Evolutionary conservation across 805 yeast genomes (phyloP), one percentile per base, ranked within the genome.

Genomic region (Hanseniaspora nectarophila): DNA sequence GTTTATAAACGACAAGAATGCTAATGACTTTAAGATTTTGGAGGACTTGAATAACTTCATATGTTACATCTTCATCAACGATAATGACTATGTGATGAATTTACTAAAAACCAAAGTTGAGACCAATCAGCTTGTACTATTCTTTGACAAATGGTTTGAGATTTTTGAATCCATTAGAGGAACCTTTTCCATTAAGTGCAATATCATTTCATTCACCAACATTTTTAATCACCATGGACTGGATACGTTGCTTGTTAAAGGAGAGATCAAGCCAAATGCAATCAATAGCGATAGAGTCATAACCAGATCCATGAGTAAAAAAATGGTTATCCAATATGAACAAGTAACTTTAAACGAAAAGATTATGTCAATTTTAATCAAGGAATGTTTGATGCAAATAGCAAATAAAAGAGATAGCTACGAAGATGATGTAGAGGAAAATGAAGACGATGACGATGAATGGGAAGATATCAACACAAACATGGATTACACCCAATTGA

Each of bases 141-240:
- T 88, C 9, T 68, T 69, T 23, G 65, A 82, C 2, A 81, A 84
- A 48, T 92, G 97, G 97, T 74, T 90, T 45, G 78, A 77, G 24
- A 75, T 86, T 2, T 89, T 86, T 65, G 90, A 85, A 58, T 78
- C 82, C 1, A 76, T 89, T 37, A 73, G 90, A 55, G 96, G 97
- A 0, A 80, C 74, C 53, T 84, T 80, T 26, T 78, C 78, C 54
- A 86, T 89, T 45, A 73, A 76, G 56, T 78, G 70, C 47, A 75
- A 74, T 59, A 74, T 85, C n/a, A 62, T 75, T 28, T 95, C 96
- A 0, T 70, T 92, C 38, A 80, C 79, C 31, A 76, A 76, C 52
- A 68, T 92, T 0, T 87, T 73, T 59, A 68, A 73, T 18, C 85
- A 82, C 54, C 61, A 68, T 1, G 66, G 80, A 9, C 63, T 88